These are phyloP conservation scores for Cystofilobasidium macerans DNA, from an alignment of 768 basidiomycete species.

Conservation along the genomic window DNA sequence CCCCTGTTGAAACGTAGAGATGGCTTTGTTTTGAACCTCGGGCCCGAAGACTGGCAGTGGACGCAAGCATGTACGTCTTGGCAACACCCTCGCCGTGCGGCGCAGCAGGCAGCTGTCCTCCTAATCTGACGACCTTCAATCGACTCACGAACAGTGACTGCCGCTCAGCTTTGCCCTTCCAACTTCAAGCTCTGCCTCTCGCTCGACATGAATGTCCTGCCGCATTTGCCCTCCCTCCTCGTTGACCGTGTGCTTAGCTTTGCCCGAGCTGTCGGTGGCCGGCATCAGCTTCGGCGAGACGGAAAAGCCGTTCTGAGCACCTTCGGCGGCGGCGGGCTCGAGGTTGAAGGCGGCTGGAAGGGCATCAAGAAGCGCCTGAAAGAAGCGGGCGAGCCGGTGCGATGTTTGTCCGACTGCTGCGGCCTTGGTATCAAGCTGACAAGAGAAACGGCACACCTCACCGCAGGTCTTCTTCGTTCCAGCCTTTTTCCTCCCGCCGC, in stretches of 20 bases:
- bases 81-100: no score
- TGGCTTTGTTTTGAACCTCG: slow-evolving; percentile 37
- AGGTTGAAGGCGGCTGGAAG: slow-evolving; percentile 34
- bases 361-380: slow-evolving; percentile 30
- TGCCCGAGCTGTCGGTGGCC: not conserved
- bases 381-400: slow-evolving; percentile 29
- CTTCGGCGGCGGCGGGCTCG: slow-evolving; percentile 34
- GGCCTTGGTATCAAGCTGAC: no score
- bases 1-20: slow-evolving; percentile 29
- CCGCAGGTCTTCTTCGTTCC: slow-evolving; percentile 37
- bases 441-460: no score
- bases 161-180: not conserved
- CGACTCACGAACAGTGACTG: not conserved
- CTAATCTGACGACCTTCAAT: no score
- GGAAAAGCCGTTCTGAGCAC: slow-evolving; percentile 32
- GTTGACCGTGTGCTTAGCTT: slow-evolving; percentile 27
- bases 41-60: slow-evolving; percentile 38
- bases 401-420: no score
- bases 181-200: slow-evolving; percentile 33
- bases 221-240: slow-evolving; percentile 24
- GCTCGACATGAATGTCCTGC: slow-evolving; percentile 38
- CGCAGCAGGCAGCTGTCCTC: not conserved
- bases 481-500: slow-evolving; percentile 37
- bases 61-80: slow-evolving; percentile 32
- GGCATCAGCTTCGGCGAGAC: not conserved